Evolutionary conservation across 1,284 basidiomycete species (phyloP), one percentile per base, ranked within the genome.

Genomic region (Pulveroboletus sp.): DNA sequence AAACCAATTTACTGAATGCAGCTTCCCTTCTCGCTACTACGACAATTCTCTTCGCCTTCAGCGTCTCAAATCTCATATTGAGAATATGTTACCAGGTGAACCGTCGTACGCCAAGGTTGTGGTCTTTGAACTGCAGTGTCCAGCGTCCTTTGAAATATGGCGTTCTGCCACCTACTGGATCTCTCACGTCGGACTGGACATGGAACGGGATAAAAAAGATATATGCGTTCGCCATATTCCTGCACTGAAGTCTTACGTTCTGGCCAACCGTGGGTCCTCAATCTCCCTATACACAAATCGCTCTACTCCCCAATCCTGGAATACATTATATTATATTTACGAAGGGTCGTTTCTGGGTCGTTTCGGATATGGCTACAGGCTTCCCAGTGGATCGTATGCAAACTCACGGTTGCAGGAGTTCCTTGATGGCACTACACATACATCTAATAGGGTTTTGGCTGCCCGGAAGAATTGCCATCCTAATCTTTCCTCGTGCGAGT

Each of bases 401-500:
- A 9, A 25, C 8, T 43, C 42, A 5, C 6, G n/a, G 20, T 28
- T 52, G n/a, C 42, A 43, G 25, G 18, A 28, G 25, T 52, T 43
- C n/a, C 24, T 52, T 31, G 29, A 31, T 31, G 12, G 29, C 29
- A 31, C 29, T 7, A 12, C 7, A 31, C 75, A 79, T 52, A 72
- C 75, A 0, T 66, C 76, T 1, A 82, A 82, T 43, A 47, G 65
- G 15, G 68, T 76, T 18, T 61, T 81, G 2, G 75, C 76, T 4
- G 58, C 65, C 7, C 80, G 81, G 57, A 62, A 62, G 1, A 57
- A 70, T 5, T 78, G 76, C 52, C 72, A 72, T 4, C 29, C 52
- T 2, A 64, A 72, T 4, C 57, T 79, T 3, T 67, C 57, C 14
- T 53, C 76, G 2, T 77, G 80, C 43, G 78, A 82, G 54, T 76